Evolutionary conservation across 257 asterid species (phyloP), one percentile per base, ranked within the genome.

Genomic region (Cynanchum wilfordii): DNA sequence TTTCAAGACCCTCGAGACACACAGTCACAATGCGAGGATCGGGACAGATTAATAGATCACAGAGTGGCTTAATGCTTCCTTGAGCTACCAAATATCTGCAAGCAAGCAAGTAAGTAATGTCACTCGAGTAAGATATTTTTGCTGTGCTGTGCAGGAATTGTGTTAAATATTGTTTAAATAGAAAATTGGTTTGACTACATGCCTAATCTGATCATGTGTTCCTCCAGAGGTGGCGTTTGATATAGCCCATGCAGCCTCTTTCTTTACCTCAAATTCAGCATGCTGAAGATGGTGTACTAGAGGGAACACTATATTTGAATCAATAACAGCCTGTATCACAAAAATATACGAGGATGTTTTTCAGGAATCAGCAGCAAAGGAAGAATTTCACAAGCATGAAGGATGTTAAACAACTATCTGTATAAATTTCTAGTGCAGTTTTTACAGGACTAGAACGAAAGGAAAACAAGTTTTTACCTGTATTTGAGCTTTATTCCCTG

Each of bases 201-300:
- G 90, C 97, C 87, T 88, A 19, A 91, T 91, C 81, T 91, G 97
- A 13, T 91, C 97, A 50, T 91, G 91, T 19, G 89, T 86, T 60
- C 97, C 97, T 3, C 96, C 97, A 24, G 97, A 91, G 15, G 95
- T 89, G 22, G 97, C 97, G 82, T 91, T 91, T 62, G 97, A 91
- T 54, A 91, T 58, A 20, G 97, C 96, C 97, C 97, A 91, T 27
- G 96, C 92, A 79, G 96, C 97, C 84, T 91, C 97, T 77, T 91
- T 91, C 62, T 91, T 91, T 15, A 91, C 87, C 24, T 91, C 97
- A 78, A 91, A 91, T 79, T 91, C 97, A 9, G 87, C 96, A 77
- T 78, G 84, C 79, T 79, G 93, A 68, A 91, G 97, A 75, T 88
- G 76, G 42, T 75, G 66, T 63, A 88, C 79, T 10, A 91, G 84